Percentiles rank a stretch among this genome's conserved stretches.
Conservation (phyloP, 2,329 filamentous ascomycete genomes). For the Magnaporthiopsis poae region DNA sequence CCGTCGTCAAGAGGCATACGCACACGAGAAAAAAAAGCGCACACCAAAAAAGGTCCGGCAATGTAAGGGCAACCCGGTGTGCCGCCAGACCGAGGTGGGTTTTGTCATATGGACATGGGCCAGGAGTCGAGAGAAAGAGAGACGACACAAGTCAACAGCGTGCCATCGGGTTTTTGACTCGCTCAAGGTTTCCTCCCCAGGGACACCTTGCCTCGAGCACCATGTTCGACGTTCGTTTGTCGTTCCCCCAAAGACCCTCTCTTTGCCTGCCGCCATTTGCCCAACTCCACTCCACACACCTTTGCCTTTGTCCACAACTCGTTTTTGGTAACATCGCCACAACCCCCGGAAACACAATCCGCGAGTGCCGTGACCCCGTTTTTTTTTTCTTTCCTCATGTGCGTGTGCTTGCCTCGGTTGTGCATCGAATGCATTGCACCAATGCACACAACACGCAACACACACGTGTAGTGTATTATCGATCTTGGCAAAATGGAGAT, state of each 20-base stretch:
- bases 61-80: not conserved
- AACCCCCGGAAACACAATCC: no score
- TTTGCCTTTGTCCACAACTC: no score
- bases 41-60: not conserved
- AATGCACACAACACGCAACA: no score
- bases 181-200: not conserved
- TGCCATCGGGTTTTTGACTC: not conserved
- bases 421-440: no score
- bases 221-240: not conserved
- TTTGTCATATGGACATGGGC: not conserved
- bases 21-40: no score
- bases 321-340: no score
- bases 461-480: not conserved
- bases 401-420: no score
- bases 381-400: not conserved
- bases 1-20: no score
- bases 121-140: not conserved
- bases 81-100: not conserved
- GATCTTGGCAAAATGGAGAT: not conserved
- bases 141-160: not conserved
- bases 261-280: not conserved
- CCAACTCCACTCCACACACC: no score
- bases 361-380: not conserved
- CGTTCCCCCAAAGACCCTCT: not conserved
- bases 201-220: not conserved